phyloP scores from a whole-genome alignment of 495 filamentous ascomycete genomes.

The Penicillium roqueforti region DNA sequence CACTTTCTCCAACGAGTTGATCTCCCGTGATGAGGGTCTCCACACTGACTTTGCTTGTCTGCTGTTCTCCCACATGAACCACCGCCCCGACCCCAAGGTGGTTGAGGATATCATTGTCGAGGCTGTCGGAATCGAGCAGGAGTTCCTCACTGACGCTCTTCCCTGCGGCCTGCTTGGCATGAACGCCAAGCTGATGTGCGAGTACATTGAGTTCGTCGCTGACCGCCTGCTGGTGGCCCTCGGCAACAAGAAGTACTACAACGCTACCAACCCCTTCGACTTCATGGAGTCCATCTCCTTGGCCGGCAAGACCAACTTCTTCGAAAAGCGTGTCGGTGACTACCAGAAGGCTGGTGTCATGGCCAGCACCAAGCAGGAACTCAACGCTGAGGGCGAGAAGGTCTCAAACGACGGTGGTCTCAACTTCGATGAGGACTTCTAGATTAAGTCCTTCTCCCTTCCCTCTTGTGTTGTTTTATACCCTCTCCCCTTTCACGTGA shows the following conservation, averaged over 20 bases:
- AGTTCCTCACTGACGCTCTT: conserved; percentile 95
- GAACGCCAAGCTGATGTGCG: conserved; percentile 96
- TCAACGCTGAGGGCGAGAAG: conserved; percentile 52
- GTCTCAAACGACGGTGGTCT: conserved; percentile 80
- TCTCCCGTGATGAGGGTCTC: conserved; percentile 98
- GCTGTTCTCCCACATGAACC: conserved; percentile 90
- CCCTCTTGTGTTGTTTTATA: conserved; percentile 32
- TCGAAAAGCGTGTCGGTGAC: conserved; percentile 98
- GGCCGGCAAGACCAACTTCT: conserved; percentile 99
- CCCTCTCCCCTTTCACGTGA: conserved; percentile 24
- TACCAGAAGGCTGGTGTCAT: conserved; percentile 99
- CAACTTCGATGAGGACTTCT: conserved; percentile 96
- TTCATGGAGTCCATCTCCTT: conserved; percentile 99
- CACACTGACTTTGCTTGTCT: conserved; percentile 99
- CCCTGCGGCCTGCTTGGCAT: conserved; percentile 91
- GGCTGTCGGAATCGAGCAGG: conserved; percentile 91
- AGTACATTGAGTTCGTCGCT: conserved; percentile 99
- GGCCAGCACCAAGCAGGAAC: conserved; percentile 81
- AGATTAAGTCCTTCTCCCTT: conserved; percentile 34
- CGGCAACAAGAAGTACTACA: conserved; percentile 90
- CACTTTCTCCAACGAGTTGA: conserved; percentile 99
- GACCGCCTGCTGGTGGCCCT: conserved; percentile 89
- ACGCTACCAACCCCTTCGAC: conserved; percentile 93
- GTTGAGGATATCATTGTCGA: conserved; percentile 88
- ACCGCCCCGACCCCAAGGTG: conserved; percentile 75